phyloP scores from a whole-genome alignment of 768 basidiomycete genomes.

The Daedalea quercina region DNA sequence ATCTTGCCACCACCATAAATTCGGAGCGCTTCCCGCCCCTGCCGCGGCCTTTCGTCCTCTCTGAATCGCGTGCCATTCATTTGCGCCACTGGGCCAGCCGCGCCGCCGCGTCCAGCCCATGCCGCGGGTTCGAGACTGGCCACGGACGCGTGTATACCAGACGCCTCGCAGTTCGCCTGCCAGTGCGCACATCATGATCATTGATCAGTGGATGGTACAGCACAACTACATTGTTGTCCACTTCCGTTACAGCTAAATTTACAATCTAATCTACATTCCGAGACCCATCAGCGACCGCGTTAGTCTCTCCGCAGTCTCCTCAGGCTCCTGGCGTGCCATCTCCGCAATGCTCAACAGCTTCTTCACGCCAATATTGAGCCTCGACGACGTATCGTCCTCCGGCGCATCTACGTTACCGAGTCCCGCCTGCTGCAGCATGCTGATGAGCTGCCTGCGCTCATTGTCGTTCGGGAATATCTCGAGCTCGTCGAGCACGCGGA shows the following conservation, averaged over 20 bases:
- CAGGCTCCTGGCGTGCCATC: conserved; percentile 96
- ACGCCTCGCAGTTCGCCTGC: background rate
- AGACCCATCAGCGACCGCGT: conserved; percentile 57
- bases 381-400: conserved; percentile 35
- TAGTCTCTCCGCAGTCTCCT: conserved; percentile 69
- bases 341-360: conserved; percentile 86
- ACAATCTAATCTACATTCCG: conserved; percentile 22
- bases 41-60: background rate
- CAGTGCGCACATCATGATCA: background rate
- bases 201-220: background rate
- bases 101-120: background rate
- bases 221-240: background rate
- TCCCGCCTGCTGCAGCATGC: conserved; percentile 68
- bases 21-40: background rate
- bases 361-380: conserved; percentile 85
- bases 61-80: background rate
- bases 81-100: background rate
- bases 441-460: conserved; percentile 53
- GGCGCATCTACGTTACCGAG: conserved; percentile 37
- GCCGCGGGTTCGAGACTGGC: background rate
- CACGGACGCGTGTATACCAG: background rate
- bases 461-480: conserved; percentile 58
- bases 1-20: background rate
- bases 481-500: conserved; percentile 71
- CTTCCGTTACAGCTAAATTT: background rate